Evolutionary conservation across 805 yeast genomes (phyloP), one percentile per base, ranked within the genome.

Genomic region (Ogataea neopini): DNA sequence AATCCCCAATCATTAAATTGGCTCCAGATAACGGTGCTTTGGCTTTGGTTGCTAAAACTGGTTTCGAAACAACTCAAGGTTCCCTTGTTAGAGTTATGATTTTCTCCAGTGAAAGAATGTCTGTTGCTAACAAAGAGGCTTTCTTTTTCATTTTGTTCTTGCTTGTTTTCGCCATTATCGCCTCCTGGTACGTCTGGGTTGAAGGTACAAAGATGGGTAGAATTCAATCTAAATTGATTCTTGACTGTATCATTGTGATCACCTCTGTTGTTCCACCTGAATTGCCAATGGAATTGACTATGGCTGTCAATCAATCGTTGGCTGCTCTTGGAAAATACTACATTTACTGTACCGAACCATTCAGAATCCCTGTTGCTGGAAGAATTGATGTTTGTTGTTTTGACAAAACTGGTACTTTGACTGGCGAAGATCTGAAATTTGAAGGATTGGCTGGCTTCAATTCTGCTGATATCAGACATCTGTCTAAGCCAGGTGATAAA

Each of bases 241-340:
- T 94, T 63, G 98, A 94, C 70, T 94, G 99, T 83, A 86, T 94
- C 55, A 80, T 94, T 63, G 95, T 94, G 59, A 80, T 94, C 60
- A 94, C 99, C 15, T 91, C 98, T 43, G 99, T 94, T 54, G 99
- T 94, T 34, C 99, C 99, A 30, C 99, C 99, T 36, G 99, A 94
- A 72, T 78, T 94, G 58, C 99, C 99, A 49, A 94, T 94, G 98
- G 99, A 94, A 74, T 79, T 94, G 60, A 94, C 99, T 11, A 85
- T 94, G 92, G 98, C 99, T 50, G 99, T 94, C 34, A 94, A 94
- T 70, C 78, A 87, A 32, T 91, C 98, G 6, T 75, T 94, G 66
- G 81, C 90, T 49, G 90, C 97, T 2, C 76, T 94, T 55, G 83
- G 86, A 59, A 94, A 94, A 69, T 84, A 77, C 66, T 91, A 84